Evolutionary conservation across 2,329 filamentous ascomycete species (phyloP).

Genomic region (Ploettnerulaceae sp.): DNA sequence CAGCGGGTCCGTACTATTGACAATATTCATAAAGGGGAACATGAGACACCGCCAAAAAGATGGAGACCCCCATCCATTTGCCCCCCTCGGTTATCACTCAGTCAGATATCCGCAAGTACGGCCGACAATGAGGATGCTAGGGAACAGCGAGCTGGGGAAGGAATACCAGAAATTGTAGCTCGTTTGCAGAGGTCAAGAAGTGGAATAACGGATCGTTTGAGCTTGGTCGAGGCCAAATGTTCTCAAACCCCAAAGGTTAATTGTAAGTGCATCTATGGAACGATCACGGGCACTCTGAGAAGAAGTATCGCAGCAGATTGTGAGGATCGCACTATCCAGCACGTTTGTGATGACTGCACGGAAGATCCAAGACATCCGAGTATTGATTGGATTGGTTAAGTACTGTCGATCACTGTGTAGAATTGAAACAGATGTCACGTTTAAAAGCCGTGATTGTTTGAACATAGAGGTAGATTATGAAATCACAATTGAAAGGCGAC

Average conservation of each 20-base stretch:
- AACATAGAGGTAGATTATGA: background rate
- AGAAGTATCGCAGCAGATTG: constrained; percentile 1
- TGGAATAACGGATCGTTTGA: constrained; percentile 8
- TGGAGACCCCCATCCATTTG: constrained; percentile 21
- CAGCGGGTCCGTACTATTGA: constrained; percentile 22
- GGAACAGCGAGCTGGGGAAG: background rate
- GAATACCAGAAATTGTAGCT: constrained; percentile 3
- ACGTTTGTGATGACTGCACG: constrained; percentile 19
- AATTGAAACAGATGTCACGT: too few species aligned
- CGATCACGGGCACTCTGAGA: constrained; percentile 10
- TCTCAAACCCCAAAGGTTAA: constrained; percentile 12
- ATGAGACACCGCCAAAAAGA: constrained; percentile 7
- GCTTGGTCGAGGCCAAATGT: constrained; percentile 9
- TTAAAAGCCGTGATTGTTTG: background rate
- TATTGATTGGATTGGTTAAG: constrained; percentile 24
- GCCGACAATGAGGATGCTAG: constrained; percentile 2
- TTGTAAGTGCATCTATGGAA: constrained; percentile 16
- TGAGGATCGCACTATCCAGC: constrained; percentile 2
- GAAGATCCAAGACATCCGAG: constrained; percentile 16
- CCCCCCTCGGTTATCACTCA: constrained; percentile 15
- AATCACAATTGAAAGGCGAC: too few species aligned
- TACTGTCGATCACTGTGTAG: constrained; percentile 3
- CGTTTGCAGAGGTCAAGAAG: constrained; percentile 6
- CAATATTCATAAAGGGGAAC: constrained; percentile 19
- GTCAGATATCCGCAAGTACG: constrained; percentile 9